These are phyloP conservation scores for Calonectria crousiana DNA, from an alignment of 2,329 filamentous ascomycete species.

Conservation along the genomic window DNA sequence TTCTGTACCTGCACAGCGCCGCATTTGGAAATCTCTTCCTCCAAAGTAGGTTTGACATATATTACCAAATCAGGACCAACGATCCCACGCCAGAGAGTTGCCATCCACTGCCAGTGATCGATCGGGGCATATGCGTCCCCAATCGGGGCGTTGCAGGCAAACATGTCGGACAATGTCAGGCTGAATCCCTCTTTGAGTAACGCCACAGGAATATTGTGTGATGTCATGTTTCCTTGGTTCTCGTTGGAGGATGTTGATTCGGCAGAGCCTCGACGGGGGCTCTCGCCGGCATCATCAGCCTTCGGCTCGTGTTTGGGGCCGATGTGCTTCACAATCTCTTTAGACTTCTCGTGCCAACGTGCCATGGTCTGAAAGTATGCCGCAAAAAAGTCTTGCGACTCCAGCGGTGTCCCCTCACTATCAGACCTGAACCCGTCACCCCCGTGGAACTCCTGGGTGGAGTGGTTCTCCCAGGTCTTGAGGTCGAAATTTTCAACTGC, in stretches of 20 bases:
- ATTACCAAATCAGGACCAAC: slow-evolving; percentile 85
- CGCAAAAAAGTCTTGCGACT: slow-evolving; percentile 57
- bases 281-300: slow-evolving; percentile 21
- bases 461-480: slow-evolving; percentile 58
- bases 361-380: slow-evolving; percentile 77
- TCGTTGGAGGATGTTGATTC: slow-evolving; percentile 18
- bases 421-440: slow-evolving; percentile 24
- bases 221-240: slow-evolving; percentile 20
- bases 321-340: slow-evolving; percentile 72
- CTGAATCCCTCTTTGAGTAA: slow-evolving; percentile 84
- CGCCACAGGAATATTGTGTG: slow-evolving; percentile 72
- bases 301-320: slow-evolving; percentile 44
- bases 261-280: slow-evolving; percentile 26
- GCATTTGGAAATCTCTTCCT: slow-evolving; percentile 50
- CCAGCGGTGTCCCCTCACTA: slow-evolving; percentile 29
- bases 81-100: slow-evolving; percentile 90
- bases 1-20: slow-evolving; percentile 68
- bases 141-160: slow-evolving; percentile 80
- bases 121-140: slow-evolving; percentile 81
- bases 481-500: slow-evolving; percentile 56
- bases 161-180: slow-evolving; percentile 81
- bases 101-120: slow-evolving; percentile 99
- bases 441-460: slow-evolving; percentile 25
- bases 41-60: slow-evolving; percentile 64
- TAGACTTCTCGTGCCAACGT: slow-evolving; percentile 81